Evolutionary conservation across 768 basidiomycete genomes (phyloP), one percentile per base, ranked within the genome.

Genomic region (Tricholoma sp.): DNA sequence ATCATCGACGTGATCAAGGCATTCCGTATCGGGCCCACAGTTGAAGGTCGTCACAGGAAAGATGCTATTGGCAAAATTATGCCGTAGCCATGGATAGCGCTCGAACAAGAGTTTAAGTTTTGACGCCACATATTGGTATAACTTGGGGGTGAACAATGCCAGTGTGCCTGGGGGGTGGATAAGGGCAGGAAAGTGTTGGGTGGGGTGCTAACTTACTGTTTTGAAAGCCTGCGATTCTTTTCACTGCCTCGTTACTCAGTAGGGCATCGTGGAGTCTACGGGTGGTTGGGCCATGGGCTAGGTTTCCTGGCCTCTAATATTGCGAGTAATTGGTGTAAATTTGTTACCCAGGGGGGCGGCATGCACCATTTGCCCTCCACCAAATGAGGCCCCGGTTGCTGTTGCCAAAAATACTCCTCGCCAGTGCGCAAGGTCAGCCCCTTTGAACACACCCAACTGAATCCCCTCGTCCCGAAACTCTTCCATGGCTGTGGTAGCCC

Each of bases 1-100:
- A 7, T 14, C 51, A 31, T 66, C 63, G 3, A 18, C 10, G 34
- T 66, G 64, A 14, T 52, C 31, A 47, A 54, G 12, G n/a, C 56
- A 52, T 24, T 35, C 39, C 4, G 57, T 55, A 3, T 60, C 18
- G 2, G 57, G 57, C 0, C 64, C 63, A 47, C 53, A 57, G 45
- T 65, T 65, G 56, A 63, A 61, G 4, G 60, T 57, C 3, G 50
- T 35, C 3, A 58, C 60, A 2, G 60, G 29, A 18, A 57, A 59
- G n/a, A 64, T 50, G 12, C 43, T 54, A 29, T 57, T 57, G 2
- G 3, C 12, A 29, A 64, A 64, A 47, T 56, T 63, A n/a, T 56
- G 53, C 3, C 8, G 14, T 2, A 63, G 49, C 1, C 52, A 29
- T 2, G 54, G 59, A 19, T 63, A 43, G n/a, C 21, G 54, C 1